Base-by-base conservation (phyloP, 2,329 filamentous ascomycete genomes). In the Penicillium sp. region DNA sequence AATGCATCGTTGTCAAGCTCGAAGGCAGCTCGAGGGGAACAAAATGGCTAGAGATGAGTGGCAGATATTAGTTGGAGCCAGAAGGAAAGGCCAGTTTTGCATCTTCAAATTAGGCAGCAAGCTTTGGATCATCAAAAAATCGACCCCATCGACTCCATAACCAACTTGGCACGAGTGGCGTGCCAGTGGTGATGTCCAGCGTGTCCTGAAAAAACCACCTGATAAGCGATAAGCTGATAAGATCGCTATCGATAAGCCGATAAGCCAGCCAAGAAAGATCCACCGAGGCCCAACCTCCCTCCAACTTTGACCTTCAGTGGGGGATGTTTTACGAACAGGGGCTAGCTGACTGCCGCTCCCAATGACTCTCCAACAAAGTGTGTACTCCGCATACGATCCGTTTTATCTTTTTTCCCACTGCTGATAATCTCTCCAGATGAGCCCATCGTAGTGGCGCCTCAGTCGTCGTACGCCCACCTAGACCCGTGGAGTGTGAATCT, bases 401-500 rank as follows among this genome's bases (percentile, higher is more conserved):
- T 33, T 19, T 7, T 19, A 14, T 28, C 35, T 3, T 46, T 25
- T 10, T 6, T 2, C 28, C 16, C 8, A 4, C 13, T 26, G 25
- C 67, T 75, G 45, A 74, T 58, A 40, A 57, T 51, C 42, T 14
- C 49, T 54, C 14, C 58, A 75, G 73, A 67, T 67, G 73, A 74
- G 66, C 63, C 68, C 33, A 62, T 65, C 64, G 64, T 65, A 55
- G 60, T 73, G 55, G 67, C 70, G 68, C 67, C 75, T 64, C 76
- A 78, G 66, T 79, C 79, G 49, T 80, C 78, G 79, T 80, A 73
- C 62, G 78, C 69, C 57, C 57, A 55, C 19, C 53, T 55, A n/a
- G 45, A 14, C 8, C 22, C 19, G 37, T 63, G 48, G 26, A 57
- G 52, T 42, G 51, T 59, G 45, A 26, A 60, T 56, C 58, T 60